A percentile compares a stretch with the other conserved stretches of the same genome.
These are phyloP conservation scores for Phialemonium atrogriseum DNA, from an alignment of 2,329 filamentous ascomycete species.

Conservation along the genomic window DNA sequence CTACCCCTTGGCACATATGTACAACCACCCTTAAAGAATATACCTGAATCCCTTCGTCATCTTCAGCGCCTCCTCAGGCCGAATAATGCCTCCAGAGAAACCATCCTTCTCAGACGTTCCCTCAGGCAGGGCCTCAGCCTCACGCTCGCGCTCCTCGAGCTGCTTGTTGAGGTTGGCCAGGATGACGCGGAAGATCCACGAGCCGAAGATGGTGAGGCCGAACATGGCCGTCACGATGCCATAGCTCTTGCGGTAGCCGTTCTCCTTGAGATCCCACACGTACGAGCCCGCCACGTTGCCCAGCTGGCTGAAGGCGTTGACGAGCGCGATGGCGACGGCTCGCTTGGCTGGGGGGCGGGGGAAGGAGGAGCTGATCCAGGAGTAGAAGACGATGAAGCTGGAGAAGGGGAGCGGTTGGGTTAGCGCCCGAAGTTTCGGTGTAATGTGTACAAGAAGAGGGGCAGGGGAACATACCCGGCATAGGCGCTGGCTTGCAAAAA, in stretches of 20 bases:
- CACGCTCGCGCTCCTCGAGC: conserved; percentile 32
- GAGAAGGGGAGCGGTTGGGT: conserved; percentile 6
- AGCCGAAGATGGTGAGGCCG: conserved; percentile 46
- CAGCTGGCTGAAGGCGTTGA: conserved; percentile 50
- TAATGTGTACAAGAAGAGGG: conserved; percentile 32
- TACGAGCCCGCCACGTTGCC: conserved; percentile 54
- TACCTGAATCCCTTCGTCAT: conserved; percentile 41
- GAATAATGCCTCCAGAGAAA: conserved; percentile 27
- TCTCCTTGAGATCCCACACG: conserved; percentile 50
- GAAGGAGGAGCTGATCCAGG: conserved; percentile 49
- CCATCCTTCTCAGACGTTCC: conserved; percentile 31
- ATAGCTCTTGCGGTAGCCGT: conserved; percentile 57
- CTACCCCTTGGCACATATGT: not conserved
- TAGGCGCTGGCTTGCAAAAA: conserved; percentile 52
- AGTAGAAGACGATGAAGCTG: conserved; percentile 47
- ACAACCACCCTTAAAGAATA: conserved; percentile 23
- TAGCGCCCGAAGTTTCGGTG: too few relatives aligned
- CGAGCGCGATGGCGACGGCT: conserved; percentile 51
- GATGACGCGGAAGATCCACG: conserved; percentile 37
- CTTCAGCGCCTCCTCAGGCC: conserved; percentile 31
- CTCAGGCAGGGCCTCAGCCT: conserved; percentile 23
- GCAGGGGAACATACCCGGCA: conserved; percentile 30
- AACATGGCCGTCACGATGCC: conserved; percentile 60
- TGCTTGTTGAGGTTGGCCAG: conserved; percentile 37
- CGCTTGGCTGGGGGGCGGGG: conserved; percentile 53